Base-by-base conservation (phyloP, 2,329 filamentous ascomycete genomes). In the Dryadomyces sulphureus region DNA sequence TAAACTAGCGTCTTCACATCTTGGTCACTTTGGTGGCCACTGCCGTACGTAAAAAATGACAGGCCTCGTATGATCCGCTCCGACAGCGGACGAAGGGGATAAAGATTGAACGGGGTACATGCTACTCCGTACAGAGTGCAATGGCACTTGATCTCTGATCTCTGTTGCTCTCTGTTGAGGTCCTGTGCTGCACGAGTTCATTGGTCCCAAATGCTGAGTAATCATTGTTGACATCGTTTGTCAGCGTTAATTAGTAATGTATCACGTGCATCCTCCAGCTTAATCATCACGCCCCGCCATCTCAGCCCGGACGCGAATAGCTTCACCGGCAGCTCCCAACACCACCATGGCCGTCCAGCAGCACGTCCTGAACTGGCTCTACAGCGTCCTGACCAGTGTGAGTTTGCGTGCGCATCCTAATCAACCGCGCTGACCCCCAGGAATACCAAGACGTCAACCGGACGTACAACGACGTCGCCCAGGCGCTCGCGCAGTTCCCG, bases 381-480 rank as follows among this genome's bases (percentile, higher is more conserved):
- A 94, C 66, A 92, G 85, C 65, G 81, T 94, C 47, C 67, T 96
- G 48, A 85, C 82, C 38, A 85, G 79, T 56, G 84, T 87, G 66
- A 42, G 69, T 24, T 3, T 17, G 17, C 41, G 11, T 19, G 4
- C 11, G 2, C 16, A 16, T 7, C 35, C 19, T 9, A 7, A 6
- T 27, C 41, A 3, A 27, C 21, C 14, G 19, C 36, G 27, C 27
- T 32, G 27, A 32, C 17, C 14, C 16, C 4, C 42, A 96, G 85
- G 87, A 94, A 74, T 96, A 98, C 61, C 79, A 80, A 61, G 86
- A 96, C 66, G 82, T 93, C 49, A 93, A 90, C 59, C 82, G 88
- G 50, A 87, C 89, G 45, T 96, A 96, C 66, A 84, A 84, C 60
- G 89, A 96, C 64, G 81, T 93, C 55, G 89, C 85, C 52, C 82